Conservation (phyloP, 202 grass and related monocot species). For the Elaeis oleifera region DNA sequence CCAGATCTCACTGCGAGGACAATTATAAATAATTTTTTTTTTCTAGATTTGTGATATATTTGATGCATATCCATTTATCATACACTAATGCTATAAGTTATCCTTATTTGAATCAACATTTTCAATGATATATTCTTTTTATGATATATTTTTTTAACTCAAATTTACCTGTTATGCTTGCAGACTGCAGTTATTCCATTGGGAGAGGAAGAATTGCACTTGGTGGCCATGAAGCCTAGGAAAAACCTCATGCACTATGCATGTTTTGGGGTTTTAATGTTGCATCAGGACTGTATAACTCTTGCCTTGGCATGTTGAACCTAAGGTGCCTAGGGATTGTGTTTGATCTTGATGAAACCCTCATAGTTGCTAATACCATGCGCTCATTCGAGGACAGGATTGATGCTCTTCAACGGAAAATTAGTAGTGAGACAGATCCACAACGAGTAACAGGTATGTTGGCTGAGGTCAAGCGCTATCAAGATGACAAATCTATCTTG, state of each 20-base stretch:
- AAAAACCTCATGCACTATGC: slow-evolving; percentile 46
- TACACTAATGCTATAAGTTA: no score
- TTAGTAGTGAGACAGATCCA: slow-evolving; percentile 75
- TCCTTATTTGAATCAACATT: no score
- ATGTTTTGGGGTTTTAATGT: slow-evolving; percentile 92
- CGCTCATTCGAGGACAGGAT: slow-evolving; percentile 92
- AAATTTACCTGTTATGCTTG: slow-evolving; percentile 22
- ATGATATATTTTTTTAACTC: slow-evolving; percentile 1
- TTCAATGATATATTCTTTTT: not conserved
- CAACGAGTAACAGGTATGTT: slow-evolving; percentile 70
- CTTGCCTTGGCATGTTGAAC: slow-evolving; percentile 88
- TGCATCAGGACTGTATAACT: slow-evolving; percentile 57
- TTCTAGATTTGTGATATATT: no score
- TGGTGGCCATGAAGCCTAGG: slow-evolving; percentile 80
- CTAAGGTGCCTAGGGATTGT: slow-evolving; percentile 84
- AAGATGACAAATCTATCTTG: slow-evolving; percentile 80
- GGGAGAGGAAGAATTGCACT: slow-evolving; percentile 84
- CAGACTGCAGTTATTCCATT: slow-evolving; percentile 83
- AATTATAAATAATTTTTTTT: no score
- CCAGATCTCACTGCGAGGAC: no score
- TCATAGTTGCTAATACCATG: slow-evolving; percentile 81
- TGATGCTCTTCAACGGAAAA: slow-evolving; percentile 81
- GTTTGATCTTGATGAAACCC: slow-evolving; percentile 97
- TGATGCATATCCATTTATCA: no score
- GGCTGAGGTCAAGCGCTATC: slow-evolving; percentile 90